Evolutionary conservation across 108 stramenopile genomes (phyloP), one percentile per base, ranked within the genome.

Genomic region (Hondaea fermentalgiana): DNA sequence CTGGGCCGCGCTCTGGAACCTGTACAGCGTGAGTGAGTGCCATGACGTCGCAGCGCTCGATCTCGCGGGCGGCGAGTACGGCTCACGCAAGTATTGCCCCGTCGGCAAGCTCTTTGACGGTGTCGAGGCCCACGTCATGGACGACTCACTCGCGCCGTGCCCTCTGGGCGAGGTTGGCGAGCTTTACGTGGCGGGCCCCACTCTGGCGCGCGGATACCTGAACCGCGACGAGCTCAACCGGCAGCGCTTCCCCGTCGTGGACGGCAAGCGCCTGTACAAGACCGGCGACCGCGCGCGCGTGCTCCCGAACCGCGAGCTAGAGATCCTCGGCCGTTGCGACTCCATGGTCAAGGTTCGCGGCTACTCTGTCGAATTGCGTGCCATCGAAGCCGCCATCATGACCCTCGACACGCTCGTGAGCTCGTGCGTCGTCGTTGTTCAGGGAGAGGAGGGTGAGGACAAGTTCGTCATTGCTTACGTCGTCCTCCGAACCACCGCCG

Each of bases 291-390:
- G 94, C 14, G 95, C 93, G 23, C 90, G 95, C 5, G 88, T 95
- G n/a, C 89, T 96, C 44, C 94, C 95, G 16, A 92, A 95, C 72
- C 92, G 94, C 44, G 93, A 95, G 53, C 91, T 96, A 44, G 96
- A 95, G 88, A 94, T 96, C 51, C 87, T 95, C 49, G 96, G 96
- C 19, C 92, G 96, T 49, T 95, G 95, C 72, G 96, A 95, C 90
- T 95, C 94, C 90, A 95, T 95, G 94, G 95, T 96, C 72, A 96
- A 96, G 93, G 93, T 96, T 42, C 92, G 96, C n/a, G 96, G 96
- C 91, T 95, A 96, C 88, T 94, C 93, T 5, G 95, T 96, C 43
- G 96, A 94, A 12, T 87, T 95, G 57, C 94, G 95, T 5, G 96
- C 96, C 4, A 90, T 96, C 12, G 96, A 96, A 90, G 90, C 92